Evolutionary conservation across 768 basidiomycete genomes (phyloP).

Genomic region (Amanita brunnescens): DNA sequence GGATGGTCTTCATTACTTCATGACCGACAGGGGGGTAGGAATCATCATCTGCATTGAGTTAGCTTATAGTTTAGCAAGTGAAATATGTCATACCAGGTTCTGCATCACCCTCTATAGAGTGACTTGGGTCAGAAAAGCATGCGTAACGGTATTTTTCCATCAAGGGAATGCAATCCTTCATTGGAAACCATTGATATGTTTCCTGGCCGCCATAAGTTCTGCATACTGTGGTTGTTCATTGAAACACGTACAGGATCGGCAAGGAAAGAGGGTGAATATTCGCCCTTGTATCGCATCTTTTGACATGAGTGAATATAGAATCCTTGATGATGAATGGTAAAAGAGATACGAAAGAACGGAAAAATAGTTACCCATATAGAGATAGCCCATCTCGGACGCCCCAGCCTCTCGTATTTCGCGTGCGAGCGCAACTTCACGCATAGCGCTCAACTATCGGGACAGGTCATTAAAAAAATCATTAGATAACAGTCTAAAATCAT

Average conservation of each 20-base stretch:
- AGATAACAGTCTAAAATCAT: not conserved
- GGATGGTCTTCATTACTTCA: not conserved
- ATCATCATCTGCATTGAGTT: conserved; percentile 5
- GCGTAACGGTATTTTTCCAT: conserved; percentile 65
- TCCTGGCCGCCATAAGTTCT: conserved; percentile 38
- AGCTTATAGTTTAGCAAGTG: conserved; percentile 1
- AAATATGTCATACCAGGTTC: conserved; percentile 1
- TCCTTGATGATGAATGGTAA: conserved; percentile 35
- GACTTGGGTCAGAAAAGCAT: conserved; percentile 56
- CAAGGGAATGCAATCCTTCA: conserved; percentile 47
- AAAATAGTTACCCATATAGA: conserved; percentile 75
- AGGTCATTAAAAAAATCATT: not conserved
- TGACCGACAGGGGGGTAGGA: conserved; percentile 5
- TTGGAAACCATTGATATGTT: conserved; percentile 67
- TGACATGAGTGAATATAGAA: conserved; percentile 88
- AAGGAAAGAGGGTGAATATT: conserved; percentile 83
- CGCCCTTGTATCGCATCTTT: conserved; percentile 97
- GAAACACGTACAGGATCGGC: conserved; percentile 62
- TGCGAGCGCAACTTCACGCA: conserved; percentile 72
- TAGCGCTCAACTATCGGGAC: conserved; percentile 61
- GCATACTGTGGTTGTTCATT: not conserved
- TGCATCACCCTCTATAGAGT: conserved; percentile 25
- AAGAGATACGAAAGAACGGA: not conserved
- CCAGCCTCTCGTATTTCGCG: conserved; percentile 71
- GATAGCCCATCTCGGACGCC: conserved; percentile 44